These are phyloP conservation scores for Coffea humblotiana DNA, from an alignment of 305 asterid genomes.

Conservation along the genomic window DNA sequence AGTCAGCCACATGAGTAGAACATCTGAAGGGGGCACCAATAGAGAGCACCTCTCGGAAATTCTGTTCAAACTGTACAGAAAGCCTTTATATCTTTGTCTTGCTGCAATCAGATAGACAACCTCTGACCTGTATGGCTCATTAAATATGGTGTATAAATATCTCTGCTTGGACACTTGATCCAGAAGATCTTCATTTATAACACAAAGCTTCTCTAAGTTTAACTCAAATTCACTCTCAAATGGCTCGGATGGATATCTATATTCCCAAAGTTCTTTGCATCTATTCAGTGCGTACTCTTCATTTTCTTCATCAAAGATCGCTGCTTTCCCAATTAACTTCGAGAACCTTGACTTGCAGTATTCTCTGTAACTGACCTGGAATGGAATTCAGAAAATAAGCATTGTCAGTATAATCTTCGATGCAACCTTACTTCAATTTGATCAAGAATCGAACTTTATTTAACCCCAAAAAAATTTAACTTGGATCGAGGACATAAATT, in stretches of 20 bases:
- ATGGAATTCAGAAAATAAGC: background rate
- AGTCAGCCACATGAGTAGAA: constrained; percentile 77
- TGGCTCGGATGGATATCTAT: constrained; percentile 61
- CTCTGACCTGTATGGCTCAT: constrained; percentile 69
- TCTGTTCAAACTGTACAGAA: constrained; percentile 56
- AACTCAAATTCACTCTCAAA: constrained; percentile 60
- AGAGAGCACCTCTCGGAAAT: constrained; percentile 50
- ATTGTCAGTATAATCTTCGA: background rate
- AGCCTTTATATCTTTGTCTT: constrained; percentile 69
- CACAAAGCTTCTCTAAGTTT: constrained; percentile 13
- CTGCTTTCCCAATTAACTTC: constrained; percentile 68
- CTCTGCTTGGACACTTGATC: constrained; percentile 56
- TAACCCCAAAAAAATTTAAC: background rate
- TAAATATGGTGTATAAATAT: constrained; percentile 39
- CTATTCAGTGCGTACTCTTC: constrained; percentile 78
- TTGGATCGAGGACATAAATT: background rate
- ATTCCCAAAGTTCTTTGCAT: constrained; percentile 77
- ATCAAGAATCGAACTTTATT: background rate
- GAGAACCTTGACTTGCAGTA: constrained; percentile 81
- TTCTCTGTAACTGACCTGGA: constrained; percentile 63
- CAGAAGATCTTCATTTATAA: constrained; percentile 45
- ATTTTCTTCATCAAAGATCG: constrained; percentile 75
- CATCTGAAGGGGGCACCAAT: constrained; percentile 78
- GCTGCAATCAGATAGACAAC: constrained; percentile 82
- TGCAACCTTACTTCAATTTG: background rate